Evolutionary conservation across 179 eudicot species (phyloP).

Genomic region (Silene coronaria): DNA sequence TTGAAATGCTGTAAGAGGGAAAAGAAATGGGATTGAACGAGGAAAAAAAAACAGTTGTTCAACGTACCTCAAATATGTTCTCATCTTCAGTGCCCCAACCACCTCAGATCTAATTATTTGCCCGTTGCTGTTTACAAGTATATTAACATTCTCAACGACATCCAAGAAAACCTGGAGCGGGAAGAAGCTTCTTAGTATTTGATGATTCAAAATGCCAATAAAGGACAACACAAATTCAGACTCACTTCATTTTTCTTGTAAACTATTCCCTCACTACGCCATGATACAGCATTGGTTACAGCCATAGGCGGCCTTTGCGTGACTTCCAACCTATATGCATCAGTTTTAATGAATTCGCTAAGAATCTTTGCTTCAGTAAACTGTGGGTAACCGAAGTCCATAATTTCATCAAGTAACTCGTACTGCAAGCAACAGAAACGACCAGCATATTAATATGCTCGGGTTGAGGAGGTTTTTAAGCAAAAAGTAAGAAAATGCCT

Average conservation of each 20-base stretch:
- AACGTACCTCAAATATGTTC: constrained; percentile 74
- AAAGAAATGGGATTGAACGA: background rate
- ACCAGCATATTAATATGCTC: constrained; percentile 13
- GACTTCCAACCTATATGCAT: constrained; percentile 93
- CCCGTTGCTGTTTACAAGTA: constrained; percentile 93
- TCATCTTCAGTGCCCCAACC: constrained; percentile 94
- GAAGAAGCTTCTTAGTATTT: constrained; percentile 9
- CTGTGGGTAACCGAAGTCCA: constrained; percentile 97
- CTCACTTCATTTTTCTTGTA: constrained; percentile 87
- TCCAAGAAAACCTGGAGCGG: constrained; percentile 73
- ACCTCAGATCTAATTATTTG: constrained; percentile 92
- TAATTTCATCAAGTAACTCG: constrained; percentile 87
- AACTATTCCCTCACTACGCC: constrained; percentile 92
- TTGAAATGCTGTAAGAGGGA: background rate
- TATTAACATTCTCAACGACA: constrained; percentile 94
- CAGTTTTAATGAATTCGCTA: constrained; percentile 86
- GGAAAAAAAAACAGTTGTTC: constrained; percentile 2
- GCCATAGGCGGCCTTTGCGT: constrained; percentile 97
- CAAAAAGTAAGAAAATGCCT: constrained; percentile 16
- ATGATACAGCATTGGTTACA: constrained; percentile 92
- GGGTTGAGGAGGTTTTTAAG: background rate
- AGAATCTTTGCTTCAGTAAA: constrained; percentile 92
- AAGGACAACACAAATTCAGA: constrained; percentile 7
- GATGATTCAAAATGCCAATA: background rate
- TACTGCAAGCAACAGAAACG: constrained; percentile 44